Percentiles rank a stretch among this genome's conserved stretches.
phyloP scores from a whole-genome alignment of 1,284 basidiomycete species.

The Trametes hirsuta region DNA sequence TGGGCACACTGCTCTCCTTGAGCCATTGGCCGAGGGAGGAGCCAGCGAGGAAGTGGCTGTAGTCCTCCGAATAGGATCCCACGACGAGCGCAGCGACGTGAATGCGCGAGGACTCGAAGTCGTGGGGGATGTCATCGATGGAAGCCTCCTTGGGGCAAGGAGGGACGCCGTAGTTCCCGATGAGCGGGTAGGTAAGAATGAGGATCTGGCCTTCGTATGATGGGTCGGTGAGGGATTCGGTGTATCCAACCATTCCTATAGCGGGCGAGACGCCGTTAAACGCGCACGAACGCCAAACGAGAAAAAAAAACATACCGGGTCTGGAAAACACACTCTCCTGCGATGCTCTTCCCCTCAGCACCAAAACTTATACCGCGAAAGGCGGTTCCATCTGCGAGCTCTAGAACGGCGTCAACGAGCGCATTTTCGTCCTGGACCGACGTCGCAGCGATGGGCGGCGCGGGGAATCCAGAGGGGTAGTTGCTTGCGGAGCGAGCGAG shows the following conservation, averaged over 20 bases:
- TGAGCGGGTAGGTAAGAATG: constrained; percentile 94
- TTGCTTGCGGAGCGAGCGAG: constrained; percentile 52
- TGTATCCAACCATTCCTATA: constrained; percentile 98
- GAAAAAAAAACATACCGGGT: constrained; percentile 76
- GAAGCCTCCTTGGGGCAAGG: constrained; percentile 58
- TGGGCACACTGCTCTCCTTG: constrained; percentile 93
- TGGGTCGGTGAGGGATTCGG: constrained; percentile 98
- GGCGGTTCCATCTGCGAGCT: constrained; percentile 90
- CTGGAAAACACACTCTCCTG: constrained; percentile 99
- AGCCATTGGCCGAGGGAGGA: constrained; percentile 93
- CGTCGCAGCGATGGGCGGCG: constrained; percentile 56
- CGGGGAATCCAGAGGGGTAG: constrained; percentile 45
- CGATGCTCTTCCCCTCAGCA: constrained; percentile 86
- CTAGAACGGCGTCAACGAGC: constrained; percentile 71
- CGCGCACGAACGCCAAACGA: not conserved
- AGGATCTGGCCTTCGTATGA: constrained; percentile 99
- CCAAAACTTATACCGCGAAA: constrained; percentile 94
- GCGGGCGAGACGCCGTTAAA: constrained; percentile 5
- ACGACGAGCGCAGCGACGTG: constrained; percentile 93
- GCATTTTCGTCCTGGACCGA: constrained; percentile 34
- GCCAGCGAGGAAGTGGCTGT: constrained; percentile 92
- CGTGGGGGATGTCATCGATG: constrained; percentile 68
- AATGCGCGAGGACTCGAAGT: constrained; percentile 95
- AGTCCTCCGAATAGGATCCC: constrained; percentile 93
- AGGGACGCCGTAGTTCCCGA: constrained; percentile 99